A percentile compares a stretch with the other conserved stretches of the same genome.
Conservation (phyloP, 116 monocot genomes). For the Cymodocea nodosa region DNA sequence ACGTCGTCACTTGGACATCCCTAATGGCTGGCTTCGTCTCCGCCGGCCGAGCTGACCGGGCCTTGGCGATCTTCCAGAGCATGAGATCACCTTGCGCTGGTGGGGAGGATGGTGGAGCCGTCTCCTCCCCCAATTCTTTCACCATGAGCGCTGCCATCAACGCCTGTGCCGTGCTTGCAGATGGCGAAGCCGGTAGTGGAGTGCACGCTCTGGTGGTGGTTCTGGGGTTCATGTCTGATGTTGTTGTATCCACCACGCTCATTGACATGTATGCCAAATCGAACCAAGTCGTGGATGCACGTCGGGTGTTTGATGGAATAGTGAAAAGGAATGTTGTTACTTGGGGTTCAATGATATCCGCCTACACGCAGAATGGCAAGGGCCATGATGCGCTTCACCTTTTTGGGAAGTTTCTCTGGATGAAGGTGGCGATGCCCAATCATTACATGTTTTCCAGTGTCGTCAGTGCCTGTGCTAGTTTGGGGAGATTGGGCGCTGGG, state of each 20-base stretch:
- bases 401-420: conserved; percentile 32
- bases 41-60: conserved; percentile 8
- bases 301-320: conserved; percentile 48
- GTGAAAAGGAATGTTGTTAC: conserved; percentile 24
- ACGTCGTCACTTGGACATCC: conserved; percentile 60
- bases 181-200: conserved; percentile 15
- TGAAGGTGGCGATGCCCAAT: conserved; percentile 18
- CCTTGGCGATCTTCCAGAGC: conserved; percentile 15
- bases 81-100: conserved; percentile 17
- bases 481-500: conserved; percentile 45
- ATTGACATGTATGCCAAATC: conserved; percentile 52
- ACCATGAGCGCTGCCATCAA: conserved; percentile 43
- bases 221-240: conserved; percentile 28
- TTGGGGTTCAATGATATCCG: conserved; percentile 66
- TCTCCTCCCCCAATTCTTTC: conserved; percentile 34
- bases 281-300: conserved; percentile 17
- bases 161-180: conserved; percentile 41
- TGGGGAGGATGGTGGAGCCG: too few relatives aligned
- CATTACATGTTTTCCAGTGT: conserved; percentile 68
- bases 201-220: conserved; percentile 43
- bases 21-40: conserved; percentile 37
- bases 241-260: conserved; percentile 40
- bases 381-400: conserved; percentile 32
- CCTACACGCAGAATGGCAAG: conserved; percentile 48
- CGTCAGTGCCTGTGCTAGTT: conserved; percentile 49